Percentiles rank a stretch among this genome's conserved stretches.
Conservation (phyloP, 2,329 filamentous ascomycete species). For the Hortaea werneckii region DNA sequence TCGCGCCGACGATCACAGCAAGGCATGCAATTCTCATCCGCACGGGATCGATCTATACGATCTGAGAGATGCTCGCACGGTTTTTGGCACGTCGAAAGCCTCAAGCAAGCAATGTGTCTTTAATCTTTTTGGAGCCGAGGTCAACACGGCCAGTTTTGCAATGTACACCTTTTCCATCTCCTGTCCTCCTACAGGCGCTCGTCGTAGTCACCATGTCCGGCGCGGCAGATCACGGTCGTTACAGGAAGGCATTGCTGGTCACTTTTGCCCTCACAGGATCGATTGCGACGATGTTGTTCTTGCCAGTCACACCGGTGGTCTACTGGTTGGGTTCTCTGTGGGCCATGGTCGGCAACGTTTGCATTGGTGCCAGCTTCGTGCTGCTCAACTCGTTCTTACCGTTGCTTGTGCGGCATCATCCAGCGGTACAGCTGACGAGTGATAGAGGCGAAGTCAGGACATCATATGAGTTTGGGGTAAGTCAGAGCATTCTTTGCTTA, state of each 20-base stretch:
- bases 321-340: conserved; percentile 76
- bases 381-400: conserved; percentile 92
- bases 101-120: conserved; percentile 63
- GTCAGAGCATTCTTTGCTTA: background rate
- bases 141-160: conserved; percentile 94
- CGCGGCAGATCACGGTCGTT: conserved; percentile 81
- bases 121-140: conserved; percentile 67
- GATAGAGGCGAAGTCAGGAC: background rate
- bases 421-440: conserved; percentile 22
- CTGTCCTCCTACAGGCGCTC: conserved; percentile 76
- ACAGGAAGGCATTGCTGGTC: conserved; percentile 79
- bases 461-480: conserved; percentile 6
- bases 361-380: conserved; percentile 90
- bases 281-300: conserved; percentile 75
- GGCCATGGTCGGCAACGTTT: conserved; percentile 84
- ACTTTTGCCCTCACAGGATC: conserved; percentile 77
- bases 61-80: background rate
- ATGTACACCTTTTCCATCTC: conserved; percentile 97
- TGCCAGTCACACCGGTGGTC: conserved; percentile 62
- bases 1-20: conserved; percentile 64
- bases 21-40: conserved; percentile 47
- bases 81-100: background rate
- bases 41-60: background rate
- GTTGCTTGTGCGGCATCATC: conserved; percentile 79
- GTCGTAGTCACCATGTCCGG: conserved; percentile 94